A percentile compares a stretch with the other conserved stretches of the same genome.
phyloP scores from a whole-genome alignment of 2,329 filamentous ascomycete genomes.

The Colletotrichum sp. region DNA sequence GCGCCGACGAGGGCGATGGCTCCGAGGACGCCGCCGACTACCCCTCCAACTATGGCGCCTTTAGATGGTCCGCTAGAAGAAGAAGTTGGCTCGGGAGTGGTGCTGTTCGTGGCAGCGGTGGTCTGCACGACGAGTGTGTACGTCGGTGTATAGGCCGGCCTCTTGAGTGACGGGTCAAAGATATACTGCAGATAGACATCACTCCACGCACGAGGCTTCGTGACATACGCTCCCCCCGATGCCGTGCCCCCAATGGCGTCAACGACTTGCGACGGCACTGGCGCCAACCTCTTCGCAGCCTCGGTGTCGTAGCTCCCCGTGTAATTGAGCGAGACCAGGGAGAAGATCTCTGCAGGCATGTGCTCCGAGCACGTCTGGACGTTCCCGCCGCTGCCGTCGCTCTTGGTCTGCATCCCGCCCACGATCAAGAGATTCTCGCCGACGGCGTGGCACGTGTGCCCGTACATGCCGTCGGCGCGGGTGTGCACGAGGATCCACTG shows the following conservation, averaged over 20 bases:
- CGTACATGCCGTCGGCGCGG: constrained; percentile 21
- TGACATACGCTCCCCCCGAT: constrained; percentile 36
- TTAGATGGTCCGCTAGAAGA: not conserved
- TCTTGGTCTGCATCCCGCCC: constrained; percentile 23
- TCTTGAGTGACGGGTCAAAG: constrained; percentile 24
- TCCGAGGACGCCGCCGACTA: not conserved
- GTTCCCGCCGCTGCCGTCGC: constrained; percentile 7
- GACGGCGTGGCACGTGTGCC: constrained; percentile 19
- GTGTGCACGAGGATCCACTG: constrained; percentile 22
- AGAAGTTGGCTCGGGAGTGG: not conserved
- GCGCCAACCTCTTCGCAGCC: constrained; percentile 29
- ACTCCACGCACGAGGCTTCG: constrained; percentile 22
- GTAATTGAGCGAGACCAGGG: constrained; percentile 23
- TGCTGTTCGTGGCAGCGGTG: not conserved
- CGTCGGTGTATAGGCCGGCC: constrained; percentile 24
- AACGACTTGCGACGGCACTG: constrained; percentile 53
- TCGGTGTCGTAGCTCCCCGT: constrained; percentile 32
- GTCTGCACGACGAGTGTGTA: constrained; percentile 24
- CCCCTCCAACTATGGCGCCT: not conserved
- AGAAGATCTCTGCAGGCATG: constrained; percentile 29
- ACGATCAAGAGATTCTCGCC: constrained; percentile 21
- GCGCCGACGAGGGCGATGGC: not conserved
- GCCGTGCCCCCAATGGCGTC: constrained; percentile 45
- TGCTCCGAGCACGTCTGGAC: constrained; percentile 13
- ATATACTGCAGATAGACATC: constrained; percentile 29